A percentile compares a stretch with the other conserved stretches of the same genome.
phyloP scores from a whole-genome alignment of 2,329 filamentous ascomycete genomes.

The Didymella sp. region DNA sequence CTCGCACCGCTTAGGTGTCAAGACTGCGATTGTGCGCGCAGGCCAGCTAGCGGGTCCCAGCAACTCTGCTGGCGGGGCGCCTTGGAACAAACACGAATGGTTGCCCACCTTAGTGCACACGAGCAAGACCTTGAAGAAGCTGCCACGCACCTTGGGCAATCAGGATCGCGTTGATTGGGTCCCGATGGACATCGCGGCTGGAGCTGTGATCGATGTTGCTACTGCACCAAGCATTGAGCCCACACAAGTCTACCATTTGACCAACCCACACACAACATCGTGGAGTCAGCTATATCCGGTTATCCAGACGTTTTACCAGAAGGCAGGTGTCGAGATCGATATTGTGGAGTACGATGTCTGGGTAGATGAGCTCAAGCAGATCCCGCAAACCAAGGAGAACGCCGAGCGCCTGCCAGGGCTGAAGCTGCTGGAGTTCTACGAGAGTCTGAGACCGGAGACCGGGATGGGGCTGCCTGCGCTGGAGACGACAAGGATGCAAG shows the following conservation, averaged over 20 bases:
- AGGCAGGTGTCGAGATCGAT: background rate
- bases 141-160: constrained; percentile 27
- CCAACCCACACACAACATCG: constrained; percentile 10
- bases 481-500: constrained; percentile 6
- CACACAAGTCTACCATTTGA: constrained; percentile 9
- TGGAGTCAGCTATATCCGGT: constrained; percentile 12
- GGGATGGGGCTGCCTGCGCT: constrained; percentile 13
- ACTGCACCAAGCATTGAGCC: background rate
- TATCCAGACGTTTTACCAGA: constrained; percentile 8
- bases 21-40: constrained; percentile 33
- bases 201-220: constrained; percentile 9
- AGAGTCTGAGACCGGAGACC: constrained; percentile 1
- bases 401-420: constrained; percentile 16
- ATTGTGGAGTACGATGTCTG: constrained; percentile 14
- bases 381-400: constrained; percentile 18
- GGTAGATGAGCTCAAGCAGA: constrained; percentile 13
- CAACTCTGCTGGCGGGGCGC: constrained; percentile 14
- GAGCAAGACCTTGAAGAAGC: constrained; percentile 24
- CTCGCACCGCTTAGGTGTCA: constrained; percentile 34
- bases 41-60: constrained; percentile 44
- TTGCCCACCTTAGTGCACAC: constrained; percentile 36
- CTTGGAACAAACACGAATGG: constrained; percentile 40
- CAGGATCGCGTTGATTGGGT: constrained; percentile 38
- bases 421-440: constrained; percentile 20
- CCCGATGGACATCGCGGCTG: constrained; percentile 26